phyloP scores from a whole-genome alignment of 768 basidiomycete genomes.

The Naematelia aurantialba region DNA sequence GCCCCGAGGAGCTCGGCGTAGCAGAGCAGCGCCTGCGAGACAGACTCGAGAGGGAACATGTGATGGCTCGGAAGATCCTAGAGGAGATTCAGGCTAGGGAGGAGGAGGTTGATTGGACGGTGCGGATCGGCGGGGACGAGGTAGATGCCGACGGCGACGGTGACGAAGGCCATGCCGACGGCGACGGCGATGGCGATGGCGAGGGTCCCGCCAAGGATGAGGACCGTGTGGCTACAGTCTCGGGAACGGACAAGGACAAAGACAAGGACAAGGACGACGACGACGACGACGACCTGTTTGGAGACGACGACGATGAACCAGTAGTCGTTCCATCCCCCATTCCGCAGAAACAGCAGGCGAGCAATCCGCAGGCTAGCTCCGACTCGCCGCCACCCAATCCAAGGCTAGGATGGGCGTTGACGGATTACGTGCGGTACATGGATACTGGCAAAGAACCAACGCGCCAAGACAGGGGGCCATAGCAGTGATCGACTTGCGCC shows the following conservation, averaged over 20 bases:
- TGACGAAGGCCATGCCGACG: slow-evolving; percentile 5
- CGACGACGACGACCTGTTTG: too few species aligned
- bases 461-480: neutral
- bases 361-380: too few species aligned
- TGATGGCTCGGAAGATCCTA: slow-evolving; percentile 9
- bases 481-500: too few species aligned
- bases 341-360: neutral
- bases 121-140: slow-evolving; percentile 20
- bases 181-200: neutral
- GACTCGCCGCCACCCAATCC: slow-evolving; percentile 10
- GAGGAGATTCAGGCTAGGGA: slow-evolving; percentile 20
- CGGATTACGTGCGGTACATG: slow-evolving; percentile 34
- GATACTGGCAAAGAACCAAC: slow-evolving; percentile 25
- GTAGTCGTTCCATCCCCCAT: neutral
- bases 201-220: slow-evolving; percentile 29
- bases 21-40: slow-evolving; percentile 10
- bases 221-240: too few species aligned
- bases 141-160: slow-evolving; percentile 14
- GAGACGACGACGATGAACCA: slow-evolving; percentile 2
- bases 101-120: slow-evolving; percentile 27
- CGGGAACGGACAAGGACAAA: slow-evolving; percentile 12
- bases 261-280: slow-evolving; percentile 13
- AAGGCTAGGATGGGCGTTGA: slow-evolving; percentile 26
- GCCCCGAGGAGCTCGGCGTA: slow-evolving; percentile 12
- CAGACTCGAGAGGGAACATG: slow-evolving; percentile 16